phyloP scores from a whole-genome alignment of 441 rosid genomes.

The Mallotus japonicus region DNA sequence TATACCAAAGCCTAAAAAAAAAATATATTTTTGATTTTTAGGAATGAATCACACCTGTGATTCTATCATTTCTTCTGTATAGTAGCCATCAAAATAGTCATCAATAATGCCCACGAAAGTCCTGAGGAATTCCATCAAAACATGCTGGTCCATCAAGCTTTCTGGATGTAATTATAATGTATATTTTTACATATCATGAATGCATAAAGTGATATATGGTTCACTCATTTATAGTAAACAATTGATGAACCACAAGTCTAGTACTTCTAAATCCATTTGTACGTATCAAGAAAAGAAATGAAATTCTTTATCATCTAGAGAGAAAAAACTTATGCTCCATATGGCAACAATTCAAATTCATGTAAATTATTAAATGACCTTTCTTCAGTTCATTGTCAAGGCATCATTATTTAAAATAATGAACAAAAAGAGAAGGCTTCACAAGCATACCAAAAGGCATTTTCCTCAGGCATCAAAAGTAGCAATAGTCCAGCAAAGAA shows the following conservation, averaged over 20 bases:
- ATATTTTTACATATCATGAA: slow-evolving; percentile 6
- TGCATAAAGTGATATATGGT: not conserved
- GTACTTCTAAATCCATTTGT: slow-evolving; percentile 3
- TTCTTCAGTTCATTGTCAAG: slow-evolving; percentile 2
- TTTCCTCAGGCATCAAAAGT: slow-evolving; percentile 99
- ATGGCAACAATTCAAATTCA: slow-evolving; percentile 10
- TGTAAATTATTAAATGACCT: not conserved
- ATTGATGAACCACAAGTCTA: not conserved
- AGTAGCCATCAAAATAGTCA: slow-evolving; percentile 93
- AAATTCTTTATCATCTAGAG: not conserved
- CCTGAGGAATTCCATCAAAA: slow-evolving; percentile 47
- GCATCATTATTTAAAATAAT: slow-evolving; percentile 3
- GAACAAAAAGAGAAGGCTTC: slow-evolving; percentile 27
- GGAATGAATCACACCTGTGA: slow-evolving; percentile 68
- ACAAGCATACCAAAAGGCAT: slow-evolving; percentile 91
- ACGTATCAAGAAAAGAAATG: not conserved
- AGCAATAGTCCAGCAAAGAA: slow-evolving; percentile 97
- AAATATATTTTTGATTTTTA: slow-evolving; percentile 1
- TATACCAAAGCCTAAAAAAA: slow-evolving; percentile 2
- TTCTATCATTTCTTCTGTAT: slow-evolving; percentile 97
- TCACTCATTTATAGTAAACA: slow-evolving; percentile 4
- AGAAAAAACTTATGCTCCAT: slow-evolving; percentile 2
- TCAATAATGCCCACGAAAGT: slow-evolving; percentile 84
- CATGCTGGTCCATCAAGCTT: slow-evolving; percentile 24
- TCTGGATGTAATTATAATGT: slow-evolving; percentile 10